These are phyloP conservation scores for Cladorrhinum sp. DNA, from an alignment of 2,329 filamentous ascomycete species.

Conservation along the genomic window DNA sequence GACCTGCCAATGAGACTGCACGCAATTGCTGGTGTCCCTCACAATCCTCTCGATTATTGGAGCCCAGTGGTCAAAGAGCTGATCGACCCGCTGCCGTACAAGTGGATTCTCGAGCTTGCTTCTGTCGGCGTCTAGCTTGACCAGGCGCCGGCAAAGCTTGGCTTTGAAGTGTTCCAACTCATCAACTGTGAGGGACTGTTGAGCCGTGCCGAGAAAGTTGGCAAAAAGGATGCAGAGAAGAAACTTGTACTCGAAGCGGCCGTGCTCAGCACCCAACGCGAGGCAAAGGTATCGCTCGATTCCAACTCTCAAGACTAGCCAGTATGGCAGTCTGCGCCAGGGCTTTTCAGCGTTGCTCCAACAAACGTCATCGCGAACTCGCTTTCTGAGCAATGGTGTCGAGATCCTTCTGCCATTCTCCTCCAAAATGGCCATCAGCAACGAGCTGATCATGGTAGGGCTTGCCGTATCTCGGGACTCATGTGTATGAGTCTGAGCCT, in stretches of 20 bases:
- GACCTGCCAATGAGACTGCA: constrained; percentile 38
- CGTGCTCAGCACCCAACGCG: constrained; percentile 38
- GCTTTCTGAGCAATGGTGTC: constrained; percentile 48
- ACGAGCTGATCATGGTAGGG: constrained; percentile 56
- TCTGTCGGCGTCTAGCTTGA: constrained; percentile 50
- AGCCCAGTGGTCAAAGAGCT: constrained; percentile 31
- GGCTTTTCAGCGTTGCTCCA: constrained; percentile 47
- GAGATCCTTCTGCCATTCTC: constrained; percentile 43
- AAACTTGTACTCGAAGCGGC: constrained; percentile 54
- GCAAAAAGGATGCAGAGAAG: constrained; percentile 50
- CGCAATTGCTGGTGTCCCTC: constrained; percentile 27
- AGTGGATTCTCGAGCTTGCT: background rate
- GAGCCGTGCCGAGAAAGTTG: constrained; percentile 42
- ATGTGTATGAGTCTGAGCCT: constrained; percentile 45
- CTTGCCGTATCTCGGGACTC: constrained; percentile 58
- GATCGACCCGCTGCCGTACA: constrained; percentile 2
- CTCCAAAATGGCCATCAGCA: constrained; percentile 60
- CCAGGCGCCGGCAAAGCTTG: constrained; percentile 56
- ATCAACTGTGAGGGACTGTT: constrained; percentile 10
- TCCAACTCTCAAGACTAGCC: constrained; percentile 59
- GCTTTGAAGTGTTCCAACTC: constrained; percentile 32
- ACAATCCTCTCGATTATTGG: constrained; percentile 32
- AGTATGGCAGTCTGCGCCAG: constrained; percentile 62
- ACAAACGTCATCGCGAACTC: constrained; percentile 60
- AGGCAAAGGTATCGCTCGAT: constrained; percentile 50